phyloP scores from a whole-genome alignment of 106 monocot genomes.

The Xerophyta viscosa region DNA sequence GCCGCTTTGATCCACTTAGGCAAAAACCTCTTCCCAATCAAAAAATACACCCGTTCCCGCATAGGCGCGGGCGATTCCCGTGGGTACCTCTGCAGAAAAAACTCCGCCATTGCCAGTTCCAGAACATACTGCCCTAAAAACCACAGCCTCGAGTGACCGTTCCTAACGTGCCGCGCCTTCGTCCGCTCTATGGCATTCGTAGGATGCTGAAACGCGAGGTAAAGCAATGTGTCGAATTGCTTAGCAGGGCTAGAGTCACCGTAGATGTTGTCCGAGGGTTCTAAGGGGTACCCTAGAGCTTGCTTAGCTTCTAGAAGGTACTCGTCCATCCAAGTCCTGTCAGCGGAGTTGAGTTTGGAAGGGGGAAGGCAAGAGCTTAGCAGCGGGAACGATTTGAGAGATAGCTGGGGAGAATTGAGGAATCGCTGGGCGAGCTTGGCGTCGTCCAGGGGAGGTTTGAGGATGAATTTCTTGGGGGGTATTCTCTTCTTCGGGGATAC shows the following conservation, averaged over 20 bases:
- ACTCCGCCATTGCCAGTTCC: constrained; percentile 77
- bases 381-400: constrained; percentile 76
- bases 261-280: constrained; percentile 40
- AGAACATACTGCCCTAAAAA: constrained; percentile 88
- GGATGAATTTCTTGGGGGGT: constrained; percentile 85
- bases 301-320: constrained; percentile 97
- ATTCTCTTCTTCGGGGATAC: constrained; percentile 60
- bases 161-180: constrained; percentile 65
- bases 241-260: constrained; percentile 69
- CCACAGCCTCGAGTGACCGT: constrained; percentile 88
- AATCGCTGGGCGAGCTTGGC: constrained; percentile 62
- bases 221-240: constrained; percentile 80
- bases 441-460: constrained; percentile 89
- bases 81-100: constrained; percentile 87
- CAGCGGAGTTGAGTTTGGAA: constrained; percentile 62
- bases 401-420: constrained; percentile 86
- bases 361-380: constrained; percentile 83
- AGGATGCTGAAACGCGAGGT: constrained; percentile 81
- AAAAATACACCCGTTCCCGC: constrained; percentile 75
- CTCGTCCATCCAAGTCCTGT: constrained; percentile 85
- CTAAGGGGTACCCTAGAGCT: constrained; percentile 85
- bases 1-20: constrained; percentile 90
- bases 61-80: constrained; percentile 86
- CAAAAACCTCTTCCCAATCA: constrained; percentile 77
- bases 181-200: constrained; percentile 51